Conservation (phyloP, 129 eudicot genomes). For the Escallonia herrerae region DNA sequence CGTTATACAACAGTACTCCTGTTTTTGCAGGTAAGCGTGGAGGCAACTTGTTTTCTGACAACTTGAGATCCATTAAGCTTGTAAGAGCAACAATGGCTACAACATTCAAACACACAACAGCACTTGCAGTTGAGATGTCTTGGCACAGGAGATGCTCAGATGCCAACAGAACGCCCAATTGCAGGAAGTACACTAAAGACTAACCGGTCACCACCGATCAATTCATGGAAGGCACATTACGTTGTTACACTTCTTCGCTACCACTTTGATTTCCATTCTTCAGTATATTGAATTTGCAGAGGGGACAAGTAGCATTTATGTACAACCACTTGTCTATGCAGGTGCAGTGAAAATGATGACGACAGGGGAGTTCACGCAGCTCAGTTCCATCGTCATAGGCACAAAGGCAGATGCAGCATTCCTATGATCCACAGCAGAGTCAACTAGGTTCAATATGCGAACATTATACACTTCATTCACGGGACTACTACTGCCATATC, state of each 20-base stretch:
- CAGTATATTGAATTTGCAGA: slow-evolving; percentile 83
- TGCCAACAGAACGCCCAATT: neutral
- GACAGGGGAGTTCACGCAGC: slow-evolving; percentile 87
- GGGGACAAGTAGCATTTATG: slow-evolving; percentile 82
- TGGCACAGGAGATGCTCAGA: neutral
- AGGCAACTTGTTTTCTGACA: too few relatives aligned
- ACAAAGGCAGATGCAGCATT: slow-evolving; percentile 84
- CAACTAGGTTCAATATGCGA: too few relatives aligned
- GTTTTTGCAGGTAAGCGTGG: neutral
- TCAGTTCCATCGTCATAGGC: slow-evolving; percentile 69
- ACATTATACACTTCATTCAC: too few relatives aligned
- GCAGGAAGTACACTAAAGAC: slow-evolving; percentile 4
- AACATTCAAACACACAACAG: neutral
- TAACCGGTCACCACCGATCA: neutral
- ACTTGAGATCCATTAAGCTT: neutral
- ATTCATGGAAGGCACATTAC: neutral
- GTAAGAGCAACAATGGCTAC: neutral
- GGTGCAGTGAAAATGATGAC: slow-evolving; percentile 76
- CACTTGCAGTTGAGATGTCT: neutral
- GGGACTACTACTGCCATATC: too few relatives aligned
- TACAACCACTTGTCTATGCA: slow-evolving; percentile 88
- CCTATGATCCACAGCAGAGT: slow-evolving; percentile 23
- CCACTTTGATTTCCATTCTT: slow-evolving; percentile 60
- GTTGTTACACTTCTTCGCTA: slow-evolving; percentile 58
- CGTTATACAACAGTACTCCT: neutral